phyloP scores from a whole-genome alignment of 1,284 basidiomycete genomes.

The Irpex sp. region DNA sequence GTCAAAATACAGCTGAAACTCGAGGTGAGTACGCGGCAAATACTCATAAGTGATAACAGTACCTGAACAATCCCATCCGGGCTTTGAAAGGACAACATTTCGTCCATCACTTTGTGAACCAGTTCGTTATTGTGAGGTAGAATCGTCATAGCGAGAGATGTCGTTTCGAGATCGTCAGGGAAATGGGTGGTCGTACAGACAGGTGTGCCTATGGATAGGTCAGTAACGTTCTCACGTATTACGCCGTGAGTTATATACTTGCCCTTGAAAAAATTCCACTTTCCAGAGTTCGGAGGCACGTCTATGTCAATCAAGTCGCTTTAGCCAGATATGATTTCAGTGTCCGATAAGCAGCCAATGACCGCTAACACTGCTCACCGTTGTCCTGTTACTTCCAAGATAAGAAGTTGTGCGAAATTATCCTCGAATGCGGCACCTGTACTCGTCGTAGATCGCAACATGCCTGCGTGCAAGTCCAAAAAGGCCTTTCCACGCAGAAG shows the following conservation, averaged over 20 bases:
- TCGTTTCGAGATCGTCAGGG: background rate
- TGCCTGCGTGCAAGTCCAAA: slow-evolving; percentile 29
- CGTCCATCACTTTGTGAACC: slow-evolving; percentile 49
- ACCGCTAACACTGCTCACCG: slow-evolving; percentile 37
- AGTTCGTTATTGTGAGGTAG: background rate
- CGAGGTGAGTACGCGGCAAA: too few species aligned
- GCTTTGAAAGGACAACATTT: slow-evolving; percentile 58
- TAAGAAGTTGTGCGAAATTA: slow-evolving; percentile 65
- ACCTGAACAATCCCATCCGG: slow-evolving; percentile 59
- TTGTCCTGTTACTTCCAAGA: slow-evolving; percentile 60
- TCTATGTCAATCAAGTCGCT: slow-evolving; percentile 51
- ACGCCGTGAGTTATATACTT: slow-evolving; percentile 2
- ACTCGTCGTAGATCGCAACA: slow-evolving; percentile 50
- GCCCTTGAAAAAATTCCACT: slow-evolving; percentile 67
- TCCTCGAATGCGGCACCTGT: slow-evolving; percentile 50
- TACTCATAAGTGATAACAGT: slow-evolving; percentile 13
- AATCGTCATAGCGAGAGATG: background rate
- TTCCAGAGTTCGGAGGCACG: slow-evolving; percentile 42
- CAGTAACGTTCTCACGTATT: background rate
- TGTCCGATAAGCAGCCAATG: background rate
- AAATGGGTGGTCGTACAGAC: background rate
- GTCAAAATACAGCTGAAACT: slow-evolving; percentile 60
- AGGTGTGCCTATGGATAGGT: background rate
- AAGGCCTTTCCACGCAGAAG: background rate
- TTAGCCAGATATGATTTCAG: background rate